Conservation (phyloP, 805 yeast genomes). For the Barnettozyma vustinii region DNA sequence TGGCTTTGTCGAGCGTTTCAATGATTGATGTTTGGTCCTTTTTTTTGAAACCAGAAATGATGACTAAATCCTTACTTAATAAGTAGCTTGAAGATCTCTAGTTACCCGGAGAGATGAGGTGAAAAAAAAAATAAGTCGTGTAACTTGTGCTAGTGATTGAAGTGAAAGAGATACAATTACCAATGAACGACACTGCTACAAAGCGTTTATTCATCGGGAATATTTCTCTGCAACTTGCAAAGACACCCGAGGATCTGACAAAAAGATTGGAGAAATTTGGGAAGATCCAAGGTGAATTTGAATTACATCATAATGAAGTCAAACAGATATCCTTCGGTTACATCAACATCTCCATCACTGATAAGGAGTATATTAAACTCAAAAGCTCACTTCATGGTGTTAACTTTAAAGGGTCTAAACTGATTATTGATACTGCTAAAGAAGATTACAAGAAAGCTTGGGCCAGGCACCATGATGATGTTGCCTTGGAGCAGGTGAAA, state of each 20-base stretch:
- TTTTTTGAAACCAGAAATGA: not conserved
- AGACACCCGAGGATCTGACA: slow-evolving; percentile 40
- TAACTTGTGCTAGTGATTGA: no score
- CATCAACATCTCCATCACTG: slow-evolving; percentile 49
- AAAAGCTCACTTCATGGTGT: slow-evolving; percentile 61
- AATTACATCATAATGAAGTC: slow-evolving; percentile 49
- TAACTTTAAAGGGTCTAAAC: slow-evolving; percentile 65
- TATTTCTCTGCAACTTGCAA: slow-evolving; percentile 49
- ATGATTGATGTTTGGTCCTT: not conserved
- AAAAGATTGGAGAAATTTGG: slow-evolving; percentile 64
- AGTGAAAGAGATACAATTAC: not conserved
- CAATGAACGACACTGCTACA: slow-evolving; percentile 1
- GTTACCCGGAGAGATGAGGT: slow-evolving; percentile 8
- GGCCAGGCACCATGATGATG: slow-evolving; percentile 45
- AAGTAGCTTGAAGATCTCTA: not conserved
- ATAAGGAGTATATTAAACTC: slow-evolving; percentile 42
- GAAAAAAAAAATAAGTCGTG: not conserved
- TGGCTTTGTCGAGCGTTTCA: not conserved
- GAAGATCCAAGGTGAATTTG: slow-evolving; percentile 38
- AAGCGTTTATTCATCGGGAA: slow-evolving; percentile 61
- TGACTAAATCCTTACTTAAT: not conserved
- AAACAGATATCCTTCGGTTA: slow-evolving; percentile 49
- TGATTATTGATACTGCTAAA: slow-evolving; percentile 59
- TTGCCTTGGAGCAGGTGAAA: slow-evolving; percentile 24
- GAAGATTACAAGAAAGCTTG: slow-evolving; percentile 44